phyloP scores from a whole-genome alignment of 352 stramenopile genomes.

The Phytophthora chlamydospora region DNA sequence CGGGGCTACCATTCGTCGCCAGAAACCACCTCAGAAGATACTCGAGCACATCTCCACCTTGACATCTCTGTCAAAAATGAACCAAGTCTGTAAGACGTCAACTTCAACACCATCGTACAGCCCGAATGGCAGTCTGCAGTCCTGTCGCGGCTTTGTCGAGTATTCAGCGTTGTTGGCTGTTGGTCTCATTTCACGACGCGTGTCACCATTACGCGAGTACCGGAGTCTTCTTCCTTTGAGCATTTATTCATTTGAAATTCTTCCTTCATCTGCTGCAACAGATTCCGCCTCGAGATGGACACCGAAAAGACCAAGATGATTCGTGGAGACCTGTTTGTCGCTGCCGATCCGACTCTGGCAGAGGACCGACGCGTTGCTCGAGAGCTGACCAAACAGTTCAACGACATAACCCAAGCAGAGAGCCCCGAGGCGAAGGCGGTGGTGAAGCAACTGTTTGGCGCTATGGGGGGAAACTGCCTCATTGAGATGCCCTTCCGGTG shows the following conservation, averaged over 20 bases:
- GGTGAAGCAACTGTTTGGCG: conserved; percentile 43
- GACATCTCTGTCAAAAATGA: no score
- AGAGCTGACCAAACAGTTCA: conserved; percentile 41
- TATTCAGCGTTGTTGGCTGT: no score
- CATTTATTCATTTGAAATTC: background rate
- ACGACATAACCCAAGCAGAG: conserved; percentile 32
- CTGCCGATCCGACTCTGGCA: conserved; percentile 36
- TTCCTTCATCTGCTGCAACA: background rate
- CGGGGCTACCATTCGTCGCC: background rate
- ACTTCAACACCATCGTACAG: no score
- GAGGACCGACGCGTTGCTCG: conserved; percentile 37
- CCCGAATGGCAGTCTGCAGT: no score
- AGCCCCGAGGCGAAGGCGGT: conserved; percentile 28
- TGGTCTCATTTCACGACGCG: no score
- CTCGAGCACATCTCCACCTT: no score
- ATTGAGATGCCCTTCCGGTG: conserved; percentile 85
- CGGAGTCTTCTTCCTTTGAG: no score
- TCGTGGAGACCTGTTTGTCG: conserved; percentile 50
- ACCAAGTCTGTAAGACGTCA: no score
- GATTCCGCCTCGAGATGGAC: conserved; percentile 8
- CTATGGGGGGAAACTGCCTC: conserved; percentile 40
- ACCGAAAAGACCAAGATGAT: conserved; percentile 68
- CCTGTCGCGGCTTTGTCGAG: no score
- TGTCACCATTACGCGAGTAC: no score
- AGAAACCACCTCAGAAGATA: no score